Conservation (phyloP, 2,329 filamentous ascomycete species). For the Catunica adiposa region DNA sequence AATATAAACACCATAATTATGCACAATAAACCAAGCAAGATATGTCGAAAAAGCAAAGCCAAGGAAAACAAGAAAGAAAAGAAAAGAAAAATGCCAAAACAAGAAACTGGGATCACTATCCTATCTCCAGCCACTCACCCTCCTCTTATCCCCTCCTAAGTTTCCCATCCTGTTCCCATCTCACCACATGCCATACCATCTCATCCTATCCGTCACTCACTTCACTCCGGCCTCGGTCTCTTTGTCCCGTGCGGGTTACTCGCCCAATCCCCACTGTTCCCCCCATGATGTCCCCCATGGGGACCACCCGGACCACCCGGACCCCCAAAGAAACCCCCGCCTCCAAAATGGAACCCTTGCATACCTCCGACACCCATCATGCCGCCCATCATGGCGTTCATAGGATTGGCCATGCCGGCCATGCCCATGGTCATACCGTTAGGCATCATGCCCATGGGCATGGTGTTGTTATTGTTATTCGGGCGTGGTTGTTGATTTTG, state of each 20-base stretch:
- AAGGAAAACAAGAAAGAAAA: background rate
- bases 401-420: slow-evolving; percentile 39
- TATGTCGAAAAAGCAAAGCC: background rate
- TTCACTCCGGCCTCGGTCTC: slow-evolving; percentile 54
- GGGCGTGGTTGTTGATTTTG: background rate
- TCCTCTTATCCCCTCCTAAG: background rate
- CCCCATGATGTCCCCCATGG: background rate
- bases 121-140: background rate
- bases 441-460: slow-evolving; percentile 24
- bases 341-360: slow-evolving; percentile 48
- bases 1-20: background rate
- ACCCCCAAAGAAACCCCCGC: slow-evolving; percentile 49
- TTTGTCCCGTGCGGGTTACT: slow-evolving; percentile 70
- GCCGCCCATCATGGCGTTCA: slow-evolving; percentile 26
- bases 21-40: background rate
- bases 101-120: background rate
- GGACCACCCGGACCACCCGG: slow-evolving; percentile 24
- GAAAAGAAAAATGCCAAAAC: background rate
- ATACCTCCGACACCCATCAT: too few relatives aligned
- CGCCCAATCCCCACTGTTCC: slow-evolving; percentile 8
- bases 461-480: slow-evolving; percentile 18
- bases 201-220: background rate
- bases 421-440: slow-evolving; percentile 46
- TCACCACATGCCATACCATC: too few relatives aligned
- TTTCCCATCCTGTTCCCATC: too few relatives aligned